These are phyloP conservation scores for Aspergillus oerlinghausenensis DNA, from an alignment of 2,329 filamentous ascomycete genomes.

Conservation along the genomic window DNA sequence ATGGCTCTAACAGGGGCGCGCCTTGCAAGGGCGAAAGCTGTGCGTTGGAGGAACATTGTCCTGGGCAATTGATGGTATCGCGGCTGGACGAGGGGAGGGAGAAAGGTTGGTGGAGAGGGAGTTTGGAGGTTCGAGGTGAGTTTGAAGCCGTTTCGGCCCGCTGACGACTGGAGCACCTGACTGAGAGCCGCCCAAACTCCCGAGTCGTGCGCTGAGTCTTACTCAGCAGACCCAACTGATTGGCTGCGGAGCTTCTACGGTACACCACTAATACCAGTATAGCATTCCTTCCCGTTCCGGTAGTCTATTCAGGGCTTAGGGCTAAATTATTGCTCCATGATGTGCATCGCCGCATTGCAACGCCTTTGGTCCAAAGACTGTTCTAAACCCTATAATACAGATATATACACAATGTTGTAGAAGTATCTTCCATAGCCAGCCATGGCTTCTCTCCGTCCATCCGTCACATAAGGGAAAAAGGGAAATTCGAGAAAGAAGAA, in stretches of 20 bases:
- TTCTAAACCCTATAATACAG: background rate
- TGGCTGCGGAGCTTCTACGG: conserved; percentile 20
- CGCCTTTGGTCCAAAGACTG: background rate
- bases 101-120: conserved; percentile 26
- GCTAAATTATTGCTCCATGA: background rate
- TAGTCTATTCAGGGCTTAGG: conserved; percentile 16
- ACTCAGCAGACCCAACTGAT: conserved; percentile 23
- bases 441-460: background rate
- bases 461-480: background rate
- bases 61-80: conserved; percentile 18
- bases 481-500: background rate
- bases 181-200: background rate
- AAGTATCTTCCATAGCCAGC: background rate
- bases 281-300: conserved; percentile 15
- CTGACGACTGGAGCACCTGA: conserved; percentile 9
- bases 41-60: conserved; percentile 47
- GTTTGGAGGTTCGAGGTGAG: conserved; percentile 34
- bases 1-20: conserved; percentile 41
- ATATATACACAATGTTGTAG: background rate
- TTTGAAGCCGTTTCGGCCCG: conserved; percentile 39
- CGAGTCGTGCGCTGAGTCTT: conserved; percentile 10
- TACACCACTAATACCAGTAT: conserved; percentile 4
- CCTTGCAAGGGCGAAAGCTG: conserved; percentile 43
- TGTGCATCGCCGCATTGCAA: too few species aligned
- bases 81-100: conserved; percentile 19